Evolutionary conservation across 805 yeast species (phyloP), one percentile per base, ranked within the genome.

Genomic region (Hagleromyces aurorensis): DNA sequence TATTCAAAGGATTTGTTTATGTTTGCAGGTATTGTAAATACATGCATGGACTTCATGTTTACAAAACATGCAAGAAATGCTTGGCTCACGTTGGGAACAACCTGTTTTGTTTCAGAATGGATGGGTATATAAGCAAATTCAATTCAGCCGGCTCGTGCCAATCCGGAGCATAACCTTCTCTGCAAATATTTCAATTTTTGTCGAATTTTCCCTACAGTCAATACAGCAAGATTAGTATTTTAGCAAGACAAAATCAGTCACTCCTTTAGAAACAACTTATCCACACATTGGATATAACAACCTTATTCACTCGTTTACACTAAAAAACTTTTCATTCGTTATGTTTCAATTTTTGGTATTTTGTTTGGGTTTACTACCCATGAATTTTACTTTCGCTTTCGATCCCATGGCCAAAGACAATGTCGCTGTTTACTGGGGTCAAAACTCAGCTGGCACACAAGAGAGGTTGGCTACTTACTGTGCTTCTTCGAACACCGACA

Each of bases 371-470:
- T 19, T 23, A 21, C 10, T 17, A 30, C 12, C 25, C 23, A 15
- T 17, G 25, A 10, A 15, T 16, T 13, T 19, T 24, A 10, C 41
- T 9, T 19, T 18, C 8, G 55, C 61, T 10, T 62, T 61, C 32
- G 55, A 59, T 29, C 44, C 64, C 7, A 33, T 53, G 11, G 54
- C 75, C 19, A 64, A 68, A 26, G 48, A 65, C 18, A 80, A 82
- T 41, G 72, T 84, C 21, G 95, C 79, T 13, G 65, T 81, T 6
- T 85, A 85, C 59, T 85, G 95, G 95, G 95, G 96, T 31, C 94
- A 85, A 58, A 71, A 72, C 45, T 74, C 89, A 10, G 76, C 70
- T n/a, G 83, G 83, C 6, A 50, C 65, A 7, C 76, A 72, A 43
- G 58, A 61, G 33, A 38, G 50, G 2, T 34, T 62, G 17, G 52